Percentiles rank a stretch among this genome's conserved stretches.
These are phyloP conservation scores for Tylopilus rubrobrunneus DNA, from an alignment of 768 basidiomycete genomes.

Conservation along the genomic window DNA sequence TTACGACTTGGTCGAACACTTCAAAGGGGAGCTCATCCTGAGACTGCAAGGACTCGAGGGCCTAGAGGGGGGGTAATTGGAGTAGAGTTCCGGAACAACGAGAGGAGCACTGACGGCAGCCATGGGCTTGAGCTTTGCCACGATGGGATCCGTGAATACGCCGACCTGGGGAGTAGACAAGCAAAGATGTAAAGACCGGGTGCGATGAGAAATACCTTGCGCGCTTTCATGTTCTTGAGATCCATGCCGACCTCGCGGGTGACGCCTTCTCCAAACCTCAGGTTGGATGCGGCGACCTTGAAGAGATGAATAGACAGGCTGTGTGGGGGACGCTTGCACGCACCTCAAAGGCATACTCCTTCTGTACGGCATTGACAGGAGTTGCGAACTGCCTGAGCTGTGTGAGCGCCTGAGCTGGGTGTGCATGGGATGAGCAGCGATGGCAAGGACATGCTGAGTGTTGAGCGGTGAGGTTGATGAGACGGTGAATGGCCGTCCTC, in stretches of 20 bases:
- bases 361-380: conserved; percentile 66
- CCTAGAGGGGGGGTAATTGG: conserved; percentile 37
- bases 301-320: background rate
- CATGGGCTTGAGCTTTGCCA: conserved; percentile 80
- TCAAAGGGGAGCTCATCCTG: conserved; percentile 76
- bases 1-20: conserved; percentile 74
- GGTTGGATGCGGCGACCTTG: conserved; percentile 81
- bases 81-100: background rate
- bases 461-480: conserved; percentile 67
- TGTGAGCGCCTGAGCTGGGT: conserved; percentile 39
- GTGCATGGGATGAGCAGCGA: conserved; percentile 48
- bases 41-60: conserved; percentile 73
- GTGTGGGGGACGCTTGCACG: conserved; percentile 2
- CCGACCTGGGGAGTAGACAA: conserved; percentile 58
- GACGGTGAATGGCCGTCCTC: conserved; percentile 61
- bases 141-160: conserved; percentile 88
- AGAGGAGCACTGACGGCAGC: conserved; percentile 54
- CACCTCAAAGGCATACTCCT: conserved; percentile 92
- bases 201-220: conserved; percentile 51
- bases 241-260: conserved; percentile 92
- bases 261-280: conserved; percentile 88
- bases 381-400: conserved; percentile 75
- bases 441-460: conserved; percentile 80
- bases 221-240: conserved; percentile 88
- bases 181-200: conserved; percentile 1